Percentiles rank a stretch among this genome's conserved stretches.
phyloP scores from a whole-genome alignment of 1,284 basidiomycete species.

The Leccinum solheimii region DNA sequence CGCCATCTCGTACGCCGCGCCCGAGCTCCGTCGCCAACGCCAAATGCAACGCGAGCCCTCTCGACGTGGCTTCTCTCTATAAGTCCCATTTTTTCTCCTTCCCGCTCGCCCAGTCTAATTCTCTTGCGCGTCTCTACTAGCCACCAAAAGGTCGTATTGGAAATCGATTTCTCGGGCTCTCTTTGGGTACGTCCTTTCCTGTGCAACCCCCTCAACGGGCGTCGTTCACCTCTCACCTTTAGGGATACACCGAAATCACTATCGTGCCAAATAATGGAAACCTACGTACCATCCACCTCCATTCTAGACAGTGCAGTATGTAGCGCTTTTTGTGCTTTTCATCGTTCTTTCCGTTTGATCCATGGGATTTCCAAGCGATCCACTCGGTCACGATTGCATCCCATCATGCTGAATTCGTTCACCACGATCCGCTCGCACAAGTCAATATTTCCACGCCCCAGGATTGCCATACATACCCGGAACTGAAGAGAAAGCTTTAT shows the following conservation, averaged over 20 bases:
- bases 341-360: constrained; percentile 15
- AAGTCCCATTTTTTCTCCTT: constrained; percentile 44
- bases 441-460: constrained; percentile 70
- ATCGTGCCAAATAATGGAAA: constrained; percentile 76
- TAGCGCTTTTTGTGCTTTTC: constrained; percentile 19
- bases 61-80: constrained; percentile 83
- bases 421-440: constrained; percentile 74
- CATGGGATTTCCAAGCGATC: constrained; percentile 52
- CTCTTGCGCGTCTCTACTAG: constrained; percentile 65
- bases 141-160: constrained; percentile 90
- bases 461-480: constrained; percentile 89
- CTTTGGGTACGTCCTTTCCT: constrained; percentile 58
- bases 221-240: constrained; percentile 19
- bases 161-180: constrained; percentile 81
- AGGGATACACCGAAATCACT: constrained; percentile 93
- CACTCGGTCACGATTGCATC: constrained; percentile 72
- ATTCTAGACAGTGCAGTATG: constrained; percentile 83
- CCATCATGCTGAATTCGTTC: constrained; percentile 70
- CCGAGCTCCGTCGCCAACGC: constrained; percentile 8
- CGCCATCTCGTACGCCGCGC: neutral
- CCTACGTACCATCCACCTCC: constrained; percentile 78
- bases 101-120: constrained; percentile 44
- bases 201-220: constrained; percentile 9
- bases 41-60: constrained; percentile 70
- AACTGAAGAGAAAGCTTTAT: constrained; percentile 91